Percentiles rank a stretch among this genome's conserved stretches.
These are phyloP conservation scores for Xylariaceae sp. DNA, from an alignment of 2,329 filamentous ascomycete genomes.

Conservation along the genomic window DNA sequence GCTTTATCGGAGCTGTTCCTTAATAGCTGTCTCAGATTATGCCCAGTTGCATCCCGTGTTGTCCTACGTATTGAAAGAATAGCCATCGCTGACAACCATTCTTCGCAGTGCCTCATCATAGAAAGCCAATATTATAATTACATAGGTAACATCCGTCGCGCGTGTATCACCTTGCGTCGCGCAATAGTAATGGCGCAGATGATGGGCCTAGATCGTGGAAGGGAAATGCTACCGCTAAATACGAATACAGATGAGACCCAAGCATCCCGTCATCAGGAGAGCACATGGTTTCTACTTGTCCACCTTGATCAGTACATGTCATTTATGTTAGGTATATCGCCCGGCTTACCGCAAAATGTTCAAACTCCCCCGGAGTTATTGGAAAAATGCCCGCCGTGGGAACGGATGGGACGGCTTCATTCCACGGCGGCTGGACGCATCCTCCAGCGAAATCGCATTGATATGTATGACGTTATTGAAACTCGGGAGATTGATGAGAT, in stretches of 20 bases:
- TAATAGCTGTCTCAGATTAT: neutral
- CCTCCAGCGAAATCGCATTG: conserved; percentile 35
- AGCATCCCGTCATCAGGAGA: conserved; percentile 32
- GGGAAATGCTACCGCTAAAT: conserved; percentile 1
- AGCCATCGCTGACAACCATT: conserved; percentile 27
- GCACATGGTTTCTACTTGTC: conserved; percentile 46
- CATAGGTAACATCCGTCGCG: conserved; percentile 42
- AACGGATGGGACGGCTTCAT: conserved; percentile 34
- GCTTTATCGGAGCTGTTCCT: too few relatives aligned
- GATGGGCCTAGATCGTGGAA: conserved; percentile 33
- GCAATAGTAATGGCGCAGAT: conserved; percentile 44
- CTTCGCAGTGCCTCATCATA: conserved; percentile 38
- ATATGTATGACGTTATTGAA: conserved; percentile 27
- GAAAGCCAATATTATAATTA: conserved; percentile 46
- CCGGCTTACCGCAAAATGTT: conserved; percentile 31
- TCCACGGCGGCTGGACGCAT: conserved; percentile 36
- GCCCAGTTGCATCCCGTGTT: neutral
- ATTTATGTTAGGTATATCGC: conserved; percentile 45
- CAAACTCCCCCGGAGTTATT: conserved; percentile 31
- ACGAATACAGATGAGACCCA: conserved; percentile 29
- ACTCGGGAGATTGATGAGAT: conserved; percentile 38
- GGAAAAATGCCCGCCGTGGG: conserved; percentile 24
- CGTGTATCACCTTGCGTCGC: conserved; percentile 44
- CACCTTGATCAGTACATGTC: conserved; percentile 45
- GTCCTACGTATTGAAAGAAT: neutral